Conservation (phyloP, 2,329 filamentous ascomycete species). For the Trichocomaceae sp. region DNA sequence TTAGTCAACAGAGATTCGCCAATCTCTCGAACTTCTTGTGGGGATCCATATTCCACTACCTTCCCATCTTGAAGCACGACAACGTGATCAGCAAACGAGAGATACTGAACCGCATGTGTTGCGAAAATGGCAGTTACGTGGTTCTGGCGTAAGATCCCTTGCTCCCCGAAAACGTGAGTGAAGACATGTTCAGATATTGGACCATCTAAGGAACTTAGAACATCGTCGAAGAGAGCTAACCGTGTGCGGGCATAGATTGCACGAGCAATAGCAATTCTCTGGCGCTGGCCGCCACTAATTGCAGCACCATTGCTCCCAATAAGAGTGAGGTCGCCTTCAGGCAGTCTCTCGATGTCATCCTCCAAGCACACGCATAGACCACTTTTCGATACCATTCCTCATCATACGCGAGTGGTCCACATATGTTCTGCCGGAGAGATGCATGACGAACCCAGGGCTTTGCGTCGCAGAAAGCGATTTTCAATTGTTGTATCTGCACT, state of each 20-base stretch:
- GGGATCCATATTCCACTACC: neutral
- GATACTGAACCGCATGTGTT: neutral
- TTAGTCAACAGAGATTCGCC: neutral
- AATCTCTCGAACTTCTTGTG: slow-evolving; percentile 10
- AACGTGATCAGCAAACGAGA: slow-evolving; percentile 1
- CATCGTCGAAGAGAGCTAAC: slow-evolving; percentile 64
- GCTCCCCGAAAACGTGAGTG: slow-evolving; percentile 1
- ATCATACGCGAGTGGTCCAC: neutral
- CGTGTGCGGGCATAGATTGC: slow-evolving; percentile 74
- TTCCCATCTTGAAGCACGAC: slow-evolving; percentile 2
- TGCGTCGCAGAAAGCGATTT: slow-evolving; percentile 23
- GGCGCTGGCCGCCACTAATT: slow-evolving; percentile 78
- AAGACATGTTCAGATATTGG: slow-evolving; percentile 35
- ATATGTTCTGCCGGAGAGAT: neutral
- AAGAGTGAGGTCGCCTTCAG: slow-evolving; percentile 64
- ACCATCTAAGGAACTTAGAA: slow-evolving; percentile 76
- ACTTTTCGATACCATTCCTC: slow-evolving; percentile 5
- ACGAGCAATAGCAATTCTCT: slow-evolving; percentile 73
- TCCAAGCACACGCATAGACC: neutral
- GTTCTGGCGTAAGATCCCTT: slow-evolving; percentile 1
- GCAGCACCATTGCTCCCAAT: slow-evolving; percentile 62
- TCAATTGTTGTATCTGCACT: slow-evolving; percentile 23
- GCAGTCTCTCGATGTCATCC: slow-evolving; percentile 40
- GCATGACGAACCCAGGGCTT: neutral
- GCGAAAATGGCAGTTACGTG: neutral